Evolutionary conservation across 352 stramenopile genomes (phyloP), one percentile per base, ranked within the genome.

Genomic region (Phytophthora pluvialis): DNA sequence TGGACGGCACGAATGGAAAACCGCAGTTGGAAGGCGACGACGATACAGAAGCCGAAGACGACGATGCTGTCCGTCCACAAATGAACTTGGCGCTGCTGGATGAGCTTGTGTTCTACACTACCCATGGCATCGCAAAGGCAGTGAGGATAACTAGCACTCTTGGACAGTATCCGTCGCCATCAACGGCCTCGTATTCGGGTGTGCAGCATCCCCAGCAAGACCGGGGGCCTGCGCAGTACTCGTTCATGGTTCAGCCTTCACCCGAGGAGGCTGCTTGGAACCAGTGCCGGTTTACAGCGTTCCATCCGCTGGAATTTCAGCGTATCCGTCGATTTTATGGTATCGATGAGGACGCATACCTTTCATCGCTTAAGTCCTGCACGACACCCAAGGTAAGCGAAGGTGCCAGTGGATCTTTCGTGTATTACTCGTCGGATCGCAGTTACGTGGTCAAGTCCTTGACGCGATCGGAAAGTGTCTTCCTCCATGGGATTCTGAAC

Each of bases 371-470:
- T 12, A 58, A 73, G n/a, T 75, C 69, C 12, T 93, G 82, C 39
- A 86, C 78, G 47, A 93, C 83, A 3, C 84, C 88, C 0, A 91
- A 90, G 47, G 75, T 97, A 21, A 86, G 77, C 43, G 89, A 95
- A 64, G 89, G 88, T 44, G 80, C 86, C 3, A 91, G 78, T 11
- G 89, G 84, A 1, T 89, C 79, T 29, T 96, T 95, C 70, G 85
- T 96, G 40, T 96, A 93, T 40, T 94, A 89, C 56, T 93, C 86
- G 3, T 73, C 60, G 15, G 83, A 94, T 65, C 75, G 78, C n/a
- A 81, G 78, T 40, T 93, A 79, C 63, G 83, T 97, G 12, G 84
- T 95, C 32, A 97, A 96, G 62, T 92, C 83, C 7, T 66, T 95
- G 5, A 86, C 72, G 1, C 39, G 54, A 6, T 60, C 76, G 13